phyloP scores from a whole-genome alignment of 371 early-diverging fungal genomes.

The Mortierella sp. region DNA sequence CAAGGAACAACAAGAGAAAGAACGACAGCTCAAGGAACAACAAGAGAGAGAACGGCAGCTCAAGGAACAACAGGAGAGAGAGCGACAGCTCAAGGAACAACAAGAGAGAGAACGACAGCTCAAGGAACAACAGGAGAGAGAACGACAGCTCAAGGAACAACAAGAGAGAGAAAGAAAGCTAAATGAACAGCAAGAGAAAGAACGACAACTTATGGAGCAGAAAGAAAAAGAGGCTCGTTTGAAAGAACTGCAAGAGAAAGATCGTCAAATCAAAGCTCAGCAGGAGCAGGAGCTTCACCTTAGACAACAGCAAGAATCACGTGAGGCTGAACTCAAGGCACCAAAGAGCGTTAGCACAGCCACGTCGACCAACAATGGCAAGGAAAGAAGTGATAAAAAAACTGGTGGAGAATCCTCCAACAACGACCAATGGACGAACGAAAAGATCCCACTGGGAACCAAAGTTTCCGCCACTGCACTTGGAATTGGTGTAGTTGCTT shows the following conservation, averaged over 20 bases:
- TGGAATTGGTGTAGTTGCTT: constrained; percentile 38
- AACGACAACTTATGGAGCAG: not conserved
- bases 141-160: constrained; percentile 14
- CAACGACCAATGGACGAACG: constrained; percentile 18
- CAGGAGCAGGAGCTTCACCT: constrained; percentile 18
- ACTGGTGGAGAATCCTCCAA: not conserved
- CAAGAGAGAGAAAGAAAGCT: constrained; percentile 16
- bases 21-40: constrained; percentile 18
- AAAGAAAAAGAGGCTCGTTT: constrained; percentile 14
- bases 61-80: constrained; percentile 20
- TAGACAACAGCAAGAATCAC: constrained; percentile 18
- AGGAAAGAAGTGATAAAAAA: not conserved
- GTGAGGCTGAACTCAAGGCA: constrained; percentile 13
- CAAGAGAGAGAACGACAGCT: constrained; percentile 24
- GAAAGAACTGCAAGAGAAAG: constrained; percentile 30
- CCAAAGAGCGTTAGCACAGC: constrained; percentile 5
- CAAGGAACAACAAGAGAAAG: constrained; percentile 13
- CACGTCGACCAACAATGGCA: not conserved
- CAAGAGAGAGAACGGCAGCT: constrained; percentile 22
- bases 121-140: constrained; percentile 27
- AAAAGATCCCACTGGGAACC: constrained; percentile 43
- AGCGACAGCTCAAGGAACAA: constrained; percentile 18
- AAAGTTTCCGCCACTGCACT: constrained; percentile 6
- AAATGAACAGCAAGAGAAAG: constrained; percentile 21
- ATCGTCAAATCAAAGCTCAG: constrained; percentile 9